These are phyloP conservation scores for Pleurotus tuoliensis DNA, from an alignment of 768 basidiomycete genomes.

Conservation along the genomic window DNA sequence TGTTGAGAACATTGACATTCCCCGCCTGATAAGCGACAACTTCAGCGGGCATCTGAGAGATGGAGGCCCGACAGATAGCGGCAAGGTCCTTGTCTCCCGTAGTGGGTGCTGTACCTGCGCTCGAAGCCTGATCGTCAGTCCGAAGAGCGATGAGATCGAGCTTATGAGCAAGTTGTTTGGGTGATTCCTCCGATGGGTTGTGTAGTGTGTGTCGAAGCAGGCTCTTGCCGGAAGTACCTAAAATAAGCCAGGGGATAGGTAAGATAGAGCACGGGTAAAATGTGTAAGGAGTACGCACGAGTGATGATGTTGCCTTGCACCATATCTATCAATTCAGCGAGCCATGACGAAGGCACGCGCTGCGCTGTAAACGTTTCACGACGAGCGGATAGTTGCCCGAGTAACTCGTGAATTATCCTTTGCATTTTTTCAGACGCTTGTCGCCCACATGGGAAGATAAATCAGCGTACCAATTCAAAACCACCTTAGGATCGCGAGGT, in stretches of 20 bases:
- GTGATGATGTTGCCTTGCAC: slow-evolving; percentile 67
- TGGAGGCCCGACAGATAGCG: slow-evolving; percentile 57
- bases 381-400: slow-evolving; percentile 68
- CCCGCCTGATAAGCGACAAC: slow-evolving; percentile 63
- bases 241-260: slow-evolving; percentile 6
- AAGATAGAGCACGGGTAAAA: background rate
- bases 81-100: slow-evolving; percentile 37
- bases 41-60: slow-evolving; percentile 63
- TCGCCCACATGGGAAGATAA: slow-evolving; percentile 8
- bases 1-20: slow-evolving; percentile 73
- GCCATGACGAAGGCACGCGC: slow-evolving; percentile 53
- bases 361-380: slow-evolving; percentile 55
- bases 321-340: slow-evolving; percentile 77
- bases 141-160: slow-evolving; percentile 42
- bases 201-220: slow-evolving; percentile 71
- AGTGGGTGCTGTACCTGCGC: slow-evolving; percentile 11
- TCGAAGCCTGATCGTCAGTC: slow-evolving; percentile 6
- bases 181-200: slow-evolving; percentile 31
- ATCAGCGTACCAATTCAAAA: slow-evolving; percentile 75
- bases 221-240: slow-evolving; percentile 76
- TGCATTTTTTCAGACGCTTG: background rate
- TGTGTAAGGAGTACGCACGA: slow-evolving; percentile 37
- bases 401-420: slow-evolving; percentile 87
- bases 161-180: slow-evolving; percentile 41
- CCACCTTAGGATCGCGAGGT: slow-evolving; percentile 61